Evolutionary conservation across 345 rosid genomes (phyloP), one percentile per base, ranked within the genome.

Genomic region (Euphorbia pulcherrima): DNA sequence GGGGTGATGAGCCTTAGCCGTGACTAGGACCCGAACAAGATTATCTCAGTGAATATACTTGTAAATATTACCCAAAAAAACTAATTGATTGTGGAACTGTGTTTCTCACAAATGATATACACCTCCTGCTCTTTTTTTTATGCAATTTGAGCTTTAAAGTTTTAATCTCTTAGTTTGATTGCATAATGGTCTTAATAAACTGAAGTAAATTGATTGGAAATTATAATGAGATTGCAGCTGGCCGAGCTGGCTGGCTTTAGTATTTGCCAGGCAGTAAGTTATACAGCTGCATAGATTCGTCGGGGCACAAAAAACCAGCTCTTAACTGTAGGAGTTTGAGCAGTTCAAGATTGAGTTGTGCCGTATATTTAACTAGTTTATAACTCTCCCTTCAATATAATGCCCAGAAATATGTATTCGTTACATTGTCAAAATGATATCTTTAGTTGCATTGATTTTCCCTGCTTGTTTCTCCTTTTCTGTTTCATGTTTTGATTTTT

Each of bases 201-300:
- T 41, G 13, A 10, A 44, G 11, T 2, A 44, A 44, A 44, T 44
- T 44, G 24, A 50, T 50, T 10, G 6, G 24, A 57, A 28, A 16
- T 6, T 12, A 23, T 29, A 58, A 57, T 18, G 2, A 29, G 62
- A 58, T 44, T 62, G 66, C 66, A 26, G 52, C 66, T 41, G 53
- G 96, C 95, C 96, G 91, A 90, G 95, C 87, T 89, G 89, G 74
- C 50, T 85, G 96, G 98, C 84, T 84, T 4, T 75, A 90, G 90
- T 75, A 57, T 55, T 33, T 59, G 82, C 88, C 92, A 83, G 65
- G 72, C 88, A 82, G 92, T 88, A 88, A 88, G 84, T 88, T 85
- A 71, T 58, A 83, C 95, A 83, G 96, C 80, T 77, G 95, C 92
- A 75, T 71, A 89, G 48, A 85, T 58, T 47, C 63, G 81, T 68